phyloP scores from a whole-genome alignment of 257 asterid species.

The Coffea canephora region DNA sequence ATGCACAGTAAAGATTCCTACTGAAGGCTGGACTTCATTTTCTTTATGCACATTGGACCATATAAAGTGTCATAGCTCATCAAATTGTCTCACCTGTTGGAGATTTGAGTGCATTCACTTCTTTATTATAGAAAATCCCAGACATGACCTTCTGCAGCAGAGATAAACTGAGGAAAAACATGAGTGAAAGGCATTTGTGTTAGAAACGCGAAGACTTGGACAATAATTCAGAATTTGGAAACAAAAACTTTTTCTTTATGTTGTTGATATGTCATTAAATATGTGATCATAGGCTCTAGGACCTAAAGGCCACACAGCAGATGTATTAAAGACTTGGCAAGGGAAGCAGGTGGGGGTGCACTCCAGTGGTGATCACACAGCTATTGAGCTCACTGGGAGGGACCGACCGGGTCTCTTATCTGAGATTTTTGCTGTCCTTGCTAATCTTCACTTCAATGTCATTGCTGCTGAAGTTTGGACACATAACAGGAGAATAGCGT shows the following conservation, averaged over 20 bases:
- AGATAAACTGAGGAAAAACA: neutral
- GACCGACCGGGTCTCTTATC: conserved; percentile 95
- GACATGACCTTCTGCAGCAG: neutral
- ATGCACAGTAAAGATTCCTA: neutral
- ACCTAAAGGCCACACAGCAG: conserved; percentile 73
- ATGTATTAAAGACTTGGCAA: conserved; percentile 54
- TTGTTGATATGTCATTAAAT: conserved; percentile 14
- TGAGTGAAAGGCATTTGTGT: neutral
- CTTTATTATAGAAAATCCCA: neutral
- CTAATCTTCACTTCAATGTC: conserved; percentile 76
- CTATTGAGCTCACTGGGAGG: conserved; percentile 79
- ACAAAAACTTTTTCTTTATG: neutral
- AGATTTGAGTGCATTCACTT: neutral
- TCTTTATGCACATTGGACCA: neutral
- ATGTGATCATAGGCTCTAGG: conserved; percentile 61
- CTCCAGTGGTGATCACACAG: conserved; percentile 65
- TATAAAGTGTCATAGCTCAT: neutral
- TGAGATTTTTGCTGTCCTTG: conserved; percentile 79
- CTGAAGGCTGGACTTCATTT: neutral
- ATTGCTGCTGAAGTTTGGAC: conserved; percentile 98
- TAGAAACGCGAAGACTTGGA: neutral
- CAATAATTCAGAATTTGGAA: neutral
- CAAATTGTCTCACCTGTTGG: neutral
- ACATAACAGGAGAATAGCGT: conserved; percentile 83
- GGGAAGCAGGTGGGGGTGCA: conserved; percentile 65